Percentiles rank a stretch among this genome's conserved stretches.
phyloP scores from a whole-genome alignment of 1,139 yeast species.

The Neolecta irregularis region DNA sequence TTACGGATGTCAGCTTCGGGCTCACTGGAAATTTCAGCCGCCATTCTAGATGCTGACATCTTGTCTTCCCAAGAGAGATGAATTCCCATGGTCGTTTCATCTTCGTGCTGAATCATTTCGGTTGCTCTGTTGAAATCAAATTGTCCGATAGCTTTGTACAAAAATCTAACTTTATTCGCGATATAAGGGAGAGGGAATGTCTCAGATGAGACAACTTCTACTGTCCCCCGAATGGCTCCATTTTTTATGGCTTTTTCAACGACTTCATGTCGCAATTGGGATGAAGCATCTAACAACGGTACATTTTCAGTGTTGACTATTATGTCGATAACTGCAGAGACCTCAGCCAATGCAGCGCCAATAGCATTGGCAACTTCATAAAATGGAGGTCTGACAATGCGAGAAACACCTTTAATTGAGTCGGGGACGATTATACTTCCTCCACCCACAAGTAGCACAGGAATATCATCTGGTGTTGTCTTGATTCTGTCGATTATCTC shows the following conservation, averaged over 20 bases:
- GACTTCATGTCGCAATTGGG: too few species aligned
- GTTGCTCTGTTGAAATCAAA: neutral
- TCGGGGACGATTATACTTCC: slow-evolving; percentile 31
- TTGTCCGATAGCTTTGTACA: slow-evolving; percentile 18
- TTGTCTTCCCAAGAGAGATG: too few species aligned
- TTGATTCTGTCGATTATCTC: slow-evolving; percentile 29
- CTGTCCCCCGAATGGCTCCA: too few species aligned
- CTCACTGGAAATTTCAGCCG: neutral
- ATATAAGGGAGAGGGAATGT: slow-evolving; percentile 16
- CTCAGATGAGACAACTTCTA: slow-evolving; percentile 16
- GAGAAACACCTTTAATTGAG: slow-evolving; percentile 28
- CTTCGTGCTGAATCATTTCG: neutral
- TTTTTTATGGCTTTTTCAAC: slow-evolving; percentile 13
- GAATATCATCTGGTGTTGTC: slow-evolving; percentile 31
- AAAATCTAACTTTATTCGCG: slow-evolving; percentile 14
- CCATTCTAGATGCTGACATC: neutral
- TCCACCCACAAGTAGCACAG: slow-evolving; percentile 33
- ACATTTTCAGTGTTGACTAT: slow-evolving; percentile 17
- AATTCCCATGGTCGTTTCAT: too few species aligned
- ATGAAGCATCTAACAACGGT: too few species aligned
- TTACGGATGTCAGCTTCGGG: slow-evolving; percentile 12
- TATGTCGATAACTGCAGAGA: slow-evolving; percentile 22
- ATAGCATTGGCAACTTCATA: slow-evolving; percentile 33
- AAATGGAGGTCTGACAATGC: slow-evolving; percentile 28
- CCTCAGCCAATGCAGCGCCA: slow-evolving; percentile 34